phyloP scores from a whole-genome alignment of 495 filamentous ascomycete species.

The Xylaria nigripes region DNA sequence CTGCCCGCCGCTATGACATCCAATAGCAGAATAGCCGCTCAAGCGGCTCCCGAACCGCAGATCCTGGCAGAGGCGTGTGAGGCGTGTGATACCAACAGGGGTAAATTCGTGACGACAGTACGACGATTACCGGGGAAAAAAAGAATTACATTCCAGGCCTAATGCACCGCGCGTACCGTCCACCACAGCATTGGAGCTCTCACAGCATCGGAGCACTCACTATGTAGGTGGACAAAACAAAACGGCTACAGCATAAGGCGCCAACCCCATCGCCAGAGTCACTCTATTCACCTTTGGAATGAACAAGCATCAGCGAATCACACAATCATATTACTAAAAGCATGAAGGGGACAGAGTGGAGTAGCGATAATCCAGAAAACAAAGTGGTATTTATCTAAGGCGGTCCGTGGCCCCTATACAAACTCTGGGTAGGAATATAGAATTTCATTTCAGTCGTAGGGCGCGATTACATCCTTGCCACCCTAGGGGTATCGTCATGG shows the following conservation, averaged over 20 bases:
- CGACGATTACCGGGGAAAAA: too few species aligned
- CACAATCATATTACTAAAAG: not conserved
- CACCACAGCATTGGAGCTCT: not conserved
- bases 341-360: not conserved
- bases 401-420: slow-evolving; percentile 6
- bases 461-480: slow-evolving; percentile 20
- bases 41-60: too few species aligned
- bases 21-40: too few species aligned
- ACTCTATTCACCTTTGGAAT: not conserved
- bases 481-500: slow-evolving; percentile 21
- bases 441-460: slow-evolving; percentile 2
- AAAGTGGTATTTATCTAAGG: slow-evolving; percentile 14
- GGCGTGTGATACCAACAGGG: too few species aligned
- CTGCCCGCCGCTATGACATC: too few species aligned
- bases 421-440: not conserved
- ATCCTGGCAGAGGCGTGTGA: too few species aligned
- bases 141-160: too few species aligned
- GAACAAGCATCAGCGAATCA: not conserved
- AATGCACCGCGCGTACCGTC: not conserved
- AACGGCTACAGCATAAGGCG: not conserved
- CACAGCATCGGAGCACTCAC: not conserved
- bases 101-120: too few species aligned
- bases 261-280: not conserved
- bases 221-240: not conserved
- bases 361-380: not conserved